Evolutionary conservation across 2,329 filamentous ascomycete genomes (phyloP), one percentile per base, ranked within the genome.

Genomic region (Sporothrix phasma): DNA sequence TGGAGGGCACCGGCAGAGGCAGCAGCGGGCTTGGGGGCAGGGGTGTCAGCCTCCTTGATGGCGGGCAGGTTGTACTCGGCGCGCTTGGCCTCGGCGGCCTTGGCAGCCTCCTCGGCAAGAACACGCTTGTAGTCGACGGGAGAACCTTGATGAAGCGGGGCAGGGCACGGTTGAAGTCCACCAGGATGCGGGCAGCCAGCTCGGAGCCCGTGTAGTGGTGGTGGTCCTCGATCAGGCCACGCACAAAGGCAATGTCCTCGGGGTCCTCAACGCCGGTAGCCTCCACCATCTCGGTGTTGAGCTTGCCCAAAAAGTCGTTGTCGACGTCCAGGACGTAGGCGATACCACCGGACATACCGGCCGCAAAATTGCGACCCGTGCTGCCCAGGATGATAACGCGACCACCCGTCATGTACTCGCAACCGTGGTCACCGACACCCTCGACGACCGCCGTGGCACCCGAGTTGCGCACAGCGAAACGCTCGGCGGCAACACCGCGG

Each of bases 341-440:
- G 72, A 97, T 97, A 81, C 93, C 93, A 73, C 93, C 93, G 72
- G 92, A 97, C 93, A 97, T 97, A 81, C 93, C 93, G 67, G 93
- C 93, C 71, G 92, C 93, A 73, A 97, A 97, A 81, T 97, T 97
- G 71, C 93, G 92, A 53, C 93, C 93, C 73, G 92, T 96, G 71
- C 84, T 86, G 65, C 93, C 93, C 56, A 97, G 83, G 72, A 96
- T 84, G 68, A 97, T 80, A 60, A 97, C 82, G 73, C 92, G 90
- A 73, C 93, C 93, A 74, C 93, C 93, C 72, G 93, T 97, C 93
- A 97, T 97, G 84, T 97, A 97, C 81, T 97, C 93, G 74, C 92
- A 97, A 67, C 91, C 90, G 75, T 97, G 93, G 76, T 97, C 93
- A 81, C 93, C 93, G 69, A 96, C 85, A 78, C 93, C 93, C 77